Conservation (phyloP, 176 grass and related monocot genomes). For the Musa schizocarpa region DNA sequence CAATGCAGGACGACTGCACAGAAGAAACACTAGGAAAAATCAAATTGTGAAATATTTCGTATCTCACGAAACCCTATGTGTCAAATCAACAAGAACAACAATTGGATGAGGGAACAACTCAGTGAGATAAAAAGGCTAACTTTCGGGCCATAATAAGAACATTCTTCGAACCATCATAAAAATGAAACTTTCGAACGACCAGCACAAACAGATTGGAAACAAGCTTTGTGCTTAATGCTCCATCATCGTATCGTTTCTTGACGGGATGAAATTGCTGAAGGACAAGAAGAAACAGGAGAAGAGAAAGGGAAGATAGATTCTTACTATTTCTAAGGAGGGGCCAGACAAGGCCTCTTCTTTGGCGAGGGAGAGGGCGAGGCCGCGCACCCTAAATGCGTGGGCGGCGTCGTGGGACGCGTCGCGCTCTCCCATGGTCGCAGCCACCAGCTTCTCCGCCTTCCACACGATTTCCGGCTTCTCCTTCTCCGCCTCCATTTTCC, state of each 20-base stretch:
- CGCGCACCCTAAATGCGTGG: conserved; percentile 75
- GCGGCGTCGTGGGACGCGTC: conserved; percentile 90
- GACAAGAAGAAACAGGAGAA: not conserved
- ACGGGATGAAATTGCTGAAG: not conserved
- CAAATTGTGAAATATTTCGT: too few relatives aligned
- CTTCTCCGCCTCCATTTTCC: conserved; percentile 18
- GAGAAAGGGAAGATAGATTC: not conserved
- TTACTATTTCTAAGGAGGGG: conserved; percentile 17
- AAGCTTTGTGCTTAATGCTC: not conserved
- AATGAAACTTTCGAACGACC: not conserved
- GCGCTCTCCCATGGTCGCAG: conserved; percentile 53
- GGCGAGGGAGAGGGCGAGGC: conserved; percentile 87
- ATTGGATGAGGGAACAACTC: too few relatives aligned
- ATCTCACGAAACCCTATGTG: too few relatives aligned
- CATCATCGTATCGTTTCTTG: not conserved
- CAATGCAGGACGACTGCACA: too few relatives aligned
- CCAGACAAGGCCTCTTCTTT: conserved; percentile 36
- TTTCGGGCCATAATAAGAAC: too few relatives aligned
- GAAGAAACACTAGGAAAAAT: too few relatives aligned
- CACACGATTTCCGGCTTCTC: conserved; percentile 36
- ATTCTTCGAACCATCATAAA: not conserved
- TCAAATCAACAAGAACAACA: too few relatives aligned
- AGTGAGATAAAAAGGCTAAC: too few relatives aligned
- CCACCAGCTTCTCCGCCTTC: conserved; percentile 64
- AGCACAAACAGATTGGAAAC: not conserved